Evolutionary conservation across 768 basidiomycete genomes (phyloP), one percentile per base, ranked within the genome.

Genomic region (Boletellus ananiceps): DNA sequence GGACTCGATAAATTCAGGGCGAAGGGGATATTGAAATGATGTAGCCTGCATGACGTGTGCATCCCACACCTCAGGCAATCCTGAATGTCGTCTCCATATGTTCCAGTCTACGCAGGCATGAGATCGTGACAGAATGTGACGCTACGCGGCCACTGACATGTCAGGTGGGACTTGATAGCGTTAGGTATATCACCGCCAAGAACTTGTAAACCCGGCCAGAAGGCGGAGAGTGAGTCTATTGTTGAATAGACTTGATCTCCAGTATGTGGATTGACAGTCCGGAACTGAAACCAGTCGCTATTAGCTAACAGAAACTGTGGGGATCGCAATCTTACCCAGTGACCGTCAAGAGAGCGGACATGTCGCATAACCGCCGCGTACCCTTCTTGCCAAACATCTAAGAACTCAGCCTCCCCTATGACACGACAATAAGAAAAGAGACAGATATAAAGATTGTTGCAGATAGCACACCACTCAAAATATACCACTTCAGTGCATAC

Each of bases 151-250:
- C n/a, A 59, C 84, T 59, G 55, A 91, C 91, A 96, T 41, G 84
- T 78, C 60, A 95, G 68, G 69, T 98, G 95, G n/a, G 88, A 77
- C 59, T 90, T 90, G 58, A 96, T 89, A 15, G 94, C 95, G 64
- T 80, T 92, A 64, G 89, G 83, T 32, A 96, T 63, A 70, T 96
- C 89, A 16, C 88, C 89, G 4, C 83, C 82, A 12, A 92, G 70
- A 9, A 93, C 88, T 69, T 96, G 95, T 14, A 97, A 73, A 18
- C 94, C 96, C n/a, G 95, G 92, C 83, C 94, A 93, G 66, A 98
- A 99, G 1, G 96, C 93, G 2, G 93, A 91, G 14, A 99, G 71
- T 2, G 93, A 96, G 65, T 99, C 96, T n/a, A 95, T 74, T n/a
- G 84, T 86, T 39, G 76, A 70, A 60, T 84, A 89, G 7, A 83